These are phyloP conservation scores for Raphanus sativus DNA, from an alignment of 345 rosid genomes.

Conservation along the genomic window DNA sequence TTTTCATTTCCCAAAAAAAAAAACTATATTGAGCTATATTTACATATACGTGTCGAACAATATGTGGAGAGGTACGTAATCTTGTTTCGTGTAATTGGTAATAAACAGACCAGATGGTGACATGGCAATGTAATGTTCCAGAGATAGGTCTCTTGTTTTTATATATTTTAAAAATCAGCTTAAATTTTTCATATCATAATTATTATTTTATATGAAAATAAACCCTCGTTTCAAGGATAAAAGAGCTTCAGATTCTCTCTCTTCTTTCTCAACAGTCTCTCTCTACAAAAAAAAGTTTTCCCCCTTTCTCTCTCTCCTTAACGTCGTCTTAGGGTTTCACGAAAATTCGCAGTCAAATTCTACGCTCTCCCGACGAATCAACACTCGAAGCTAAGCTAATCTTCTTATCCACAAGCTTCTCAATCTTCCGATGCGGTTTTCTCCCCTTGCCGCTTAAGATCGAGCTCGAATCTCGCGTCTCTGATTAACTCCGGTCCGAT, in stretches of 20 bases:
- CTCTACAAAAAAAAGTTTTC: conserved; percentile 32
- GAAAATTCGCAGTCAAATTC: conserved; percentile 59
- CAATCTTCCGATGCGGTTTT: conserved; percentile 40
- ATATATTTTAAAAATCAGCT: neutral
- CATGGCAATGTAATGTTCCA: conserved; percentile 53
- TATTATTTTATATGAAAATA: conserved; percentile 23
- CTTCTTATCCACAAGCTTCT: conserved; percentile 35
- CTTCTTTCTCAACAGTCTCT: conserved; percentile 34
- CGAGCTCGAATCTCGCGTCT: conserved; percentile 33
- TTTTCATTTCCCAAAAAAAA: neutral
- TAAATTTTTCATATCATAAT: neutral
- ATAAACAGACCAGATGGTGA: conserved; percentile 41
- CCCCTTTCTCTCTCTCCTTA: conserved; percentile 34
- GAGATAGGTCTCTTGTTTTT: conserved; percentile 28
- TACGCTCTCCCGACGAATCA: conserved; percentile 45
- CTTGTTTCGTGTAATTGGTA: conserved; percentile 22
- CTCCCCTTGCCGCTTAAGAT: conserved; percentile 49
- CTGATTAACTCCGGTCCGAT: conserved; percentile 21
- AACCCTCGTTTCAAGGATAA: conserved; percentile 56
- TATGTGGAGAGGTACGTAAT: conserved; percentile 11
- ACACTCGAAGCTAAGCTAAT: neutral
- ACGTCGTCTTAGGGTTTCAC: conserved; percentile 52
- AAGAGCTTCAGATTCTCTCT: conserved; percentile 40
- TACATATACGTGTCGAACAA: conserved; percentile 21
- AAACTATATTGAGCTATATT: neutral